Base-by-base conservation (phyloP, 2,329 filamentous ascomycete species). In the Ceratocystis smalleyi region DNA sequence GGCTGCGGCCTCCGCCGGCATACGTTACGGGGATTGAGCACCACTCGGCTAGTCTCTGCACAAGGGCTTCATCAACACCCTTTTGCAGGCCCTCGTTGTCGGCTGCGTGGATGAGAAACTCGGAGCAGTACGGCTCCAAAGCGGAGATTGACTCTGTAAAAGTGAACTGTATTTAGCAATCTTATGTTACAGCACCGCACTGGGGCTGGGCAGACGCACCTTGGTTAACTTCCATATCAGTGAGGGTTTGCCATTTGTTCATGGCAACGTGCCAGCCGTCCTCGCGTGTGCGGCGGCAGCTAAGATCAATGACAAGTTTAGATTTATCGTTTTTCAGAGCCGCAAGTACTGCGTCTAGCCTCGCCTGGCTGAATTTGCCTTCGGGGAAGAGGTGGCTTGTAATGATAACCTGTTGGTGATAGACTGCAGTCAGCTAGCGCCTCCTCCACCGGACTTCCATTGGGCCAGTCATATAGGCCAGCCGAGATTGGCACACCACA, bases 201-300 rank as follows among this genome's bases (percentile, higher is more conserved):
- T 10, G 3, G 17, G 5, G 22, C 24, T 27, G 22, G 35, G n/a
- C 10, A 32, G 22, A 69, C 74, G 67, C 76, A 91, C 92, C 88
- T 79, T 88, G 79, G 68, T 86, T 92, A 68, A 99, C 84, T 73
- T 96, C 90, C 85, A 96, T 95, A 71, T 96, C 89, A 1, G 94
- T 97, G 64, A 97, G 86, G 1, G 90, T 96, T 79, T 97, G 94
- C 94, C 94, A 99, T 74, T 95, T 95, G 75, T 99, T 89, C 87
- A 95, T 99, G 64, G 94, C 92, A n/a, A 99, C 94, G 71, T 88
- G 91, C 94, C 94, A 99, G 47, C 78, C 86, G 64, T 86, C 79
- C 2, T 79, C 77, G 45, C 81, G 87, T 67, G 85, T 86, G 66
- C 85, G 81, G 62, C 94, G 84, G 73, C 94, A 99, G 75, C 91